phyloP scores from a whole-genome alignment of 371 early-diverging fungal genomes.

The Blakeslea trispora region DNA sequence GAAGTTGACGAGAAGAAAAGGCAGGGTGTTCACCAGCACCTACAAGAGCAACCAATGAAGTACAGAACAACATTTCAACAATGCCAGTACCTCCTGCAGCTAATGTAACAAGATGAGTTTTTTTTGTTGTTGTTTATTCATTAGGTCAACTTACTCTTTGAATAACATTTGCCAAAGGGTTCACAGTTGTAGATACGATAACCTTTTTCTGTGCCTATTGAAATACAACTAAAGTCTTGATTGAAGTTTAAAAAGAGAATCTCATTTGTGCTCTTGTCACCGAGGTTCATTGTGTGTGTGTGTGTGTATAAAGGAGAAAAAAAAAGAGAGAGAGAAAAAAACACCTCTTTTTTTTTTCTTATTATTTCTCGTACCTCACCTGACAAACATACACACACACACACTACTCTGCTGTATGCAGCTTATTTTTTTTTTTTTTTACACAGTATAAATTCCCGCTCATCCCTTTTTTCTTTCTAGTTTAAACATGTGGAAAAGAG shows the following conservation, averaged over 20 bases:
- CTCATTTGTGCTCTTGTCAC: slow-evolving; percentile 42
- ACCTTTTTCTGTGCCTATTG: slow-evolving; percentile 83
- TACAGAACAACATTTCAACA: slow-evolving; percentile 96
- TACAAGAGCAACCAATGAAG: slow-evolving; percentile 93
- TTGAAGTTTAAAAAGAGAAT: slow-evolving; percentile 85
- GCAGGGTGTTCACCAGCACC: slow-evolving; percentile 93
- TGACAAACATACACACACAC: too few relatives aligned
- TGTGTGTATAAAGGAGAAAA: too few relatives aligned
- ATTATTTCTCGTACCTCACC: too few relatives aligned
- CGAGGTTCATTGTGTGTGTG: slow-evolving; percentile 16
- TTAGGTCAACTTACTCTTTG: slow-evolving; percentile 57
- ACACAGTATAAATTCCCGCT: too few relatives aligned
- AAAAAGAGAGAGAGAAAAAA: background rate
- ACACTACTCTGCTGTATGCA: background rate
- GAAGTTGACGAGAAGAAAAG: slow-evolving; percentile 86
- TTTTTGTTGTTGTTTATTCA: background rate
- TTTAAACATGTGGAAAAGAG: slow-evolving; percentile 22
- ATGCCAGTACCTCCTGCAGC: slow-evolving; percentile 89
- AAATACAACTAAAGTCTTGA: slow-evolving; percentile 92
- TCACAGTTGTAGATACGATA: slow-evolving; percentile 92
- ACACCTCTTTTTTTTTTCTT: background rate
- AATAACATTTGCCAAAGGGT: slow-evolving; percentile 92
- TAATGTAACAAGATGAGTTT: slow-evolving; percentile 18
- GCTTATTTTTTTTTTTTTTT: background rate
- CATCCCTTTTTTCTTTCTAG: background rate